Evolutionary conservation across 306 rosid genomes (phyloP).

Genomic region (Sphenostylis stenocarpa): DNA sequence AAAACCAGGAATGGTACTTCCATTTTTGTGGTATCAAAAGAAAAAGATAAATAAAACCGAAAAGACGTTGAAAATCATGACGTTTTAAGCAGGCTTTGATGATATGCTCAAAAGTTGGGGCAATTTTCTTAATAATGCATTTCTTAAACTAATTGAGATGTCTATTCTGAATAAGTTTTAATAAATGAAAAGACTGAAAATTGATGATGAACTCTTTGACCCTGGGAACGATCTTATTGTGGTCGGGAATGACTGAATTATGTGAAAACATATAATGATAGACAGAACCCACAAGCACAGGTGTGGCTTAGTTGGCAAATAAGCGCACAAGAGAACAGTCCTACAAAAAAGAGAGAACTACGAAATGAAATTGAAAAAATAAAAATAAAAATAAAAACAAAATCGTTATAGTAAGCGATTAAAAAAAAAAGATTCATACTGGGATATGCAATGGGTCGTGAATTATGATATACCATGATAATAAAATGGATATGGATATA

Average conservation of each 20-base stretch:
- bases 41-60: background rate
- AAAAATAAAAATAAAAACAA: background rate
- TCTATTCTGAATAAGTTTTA: background rate
- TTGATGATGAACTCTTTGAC: background rate
- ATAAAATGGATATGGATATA: slow-evolving; percentile 4
- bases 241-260: too few relatives aligned
- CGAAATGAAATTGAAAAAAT: background rate
- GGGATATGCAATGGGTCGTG: slow-evolving; percentile 7
- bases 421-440: background rate
- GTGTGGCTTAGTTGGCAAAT: slow-evolving; percentile 11
- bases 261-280: too few relatives aligned
- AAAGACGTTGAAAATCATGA: background rate
- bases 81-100: too few relatives aligned
- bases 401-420: background rate
- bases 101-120: background rate
- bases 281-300: slow-evolving; percentile 17
- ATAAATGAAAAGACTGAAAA: background rate
- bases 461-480: slow-evolving; percentile 23
- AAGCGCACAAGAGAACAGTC: background rate
- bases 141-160: background rate
- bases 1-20: background rate
- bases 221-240: background rate
- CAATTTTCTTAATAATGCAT: background rate
- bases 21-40: background rate
- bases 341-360: background rate